Conservation (phyloP, 2,329 filamentous ascomycete genomes). For the Neonectria coccinea region DNA sequence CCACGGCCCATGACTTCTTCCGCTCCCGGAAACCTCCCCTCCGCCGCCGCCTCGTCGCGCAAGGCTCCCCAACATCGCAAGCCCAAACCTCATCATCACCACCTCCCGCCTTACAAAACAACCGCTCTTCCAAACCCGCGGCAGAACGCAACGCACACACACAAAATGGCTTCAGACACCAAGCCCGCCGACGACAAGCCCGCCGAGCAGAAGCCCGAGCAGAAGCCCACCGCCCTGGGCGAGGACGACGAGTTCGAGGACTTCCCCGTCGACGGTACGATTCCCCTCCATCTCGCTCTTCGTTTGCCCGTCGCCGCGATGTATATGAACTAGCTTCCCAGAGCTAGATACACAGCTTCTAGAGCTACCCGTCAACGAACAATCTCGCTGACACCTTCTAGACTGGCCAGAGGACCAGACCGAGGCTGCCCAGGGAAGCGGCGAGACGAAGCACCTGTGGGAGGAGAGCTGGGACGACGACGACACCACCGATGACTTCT, state of each 20-base stretch:
- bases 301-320: too few species aligned
- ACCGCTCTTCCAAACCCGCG: neutral
- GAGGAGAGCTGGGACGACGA: constrained; percentile 99
- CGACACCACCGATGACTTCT: constrained; percentile 96
- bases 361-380: neutral
- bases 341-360: constrained; percentile 8
- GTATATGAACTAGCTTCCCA: neutral
- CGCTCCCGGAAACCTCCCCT: constrained; percentile 19
- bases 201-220: constrained; percentile 43
- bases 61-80: constrained; percentile 31
- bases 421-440: constrained; percentile 78
- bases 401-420: constrained; percentile 96
- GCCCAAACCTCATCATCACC: neutral
- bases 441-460: constrained; percentile 85
- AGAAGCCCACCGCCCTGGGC: constrained; percentile 74
- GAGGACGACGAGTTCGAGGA: constrained; percentile 99
- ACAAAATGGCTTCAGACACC: constrained; percentile 42
- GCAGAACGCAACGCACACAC: neutral
- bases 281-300: too few species aligned
- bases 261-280: constrained; percentile 92
- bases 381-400: constrained; percentile 51
- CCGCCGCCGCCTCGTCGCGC: constrained; percentile 29
- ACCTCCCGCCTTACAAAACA: neutral
- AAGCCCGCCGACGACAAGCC: constrained; percentile 44
- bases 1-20: constrained; percentile 32